These are phyloP conservation scores for Pichia cactophila DNA, from an alignment of 1,139 yeast species.

Conservation along the genomic window DNA sequence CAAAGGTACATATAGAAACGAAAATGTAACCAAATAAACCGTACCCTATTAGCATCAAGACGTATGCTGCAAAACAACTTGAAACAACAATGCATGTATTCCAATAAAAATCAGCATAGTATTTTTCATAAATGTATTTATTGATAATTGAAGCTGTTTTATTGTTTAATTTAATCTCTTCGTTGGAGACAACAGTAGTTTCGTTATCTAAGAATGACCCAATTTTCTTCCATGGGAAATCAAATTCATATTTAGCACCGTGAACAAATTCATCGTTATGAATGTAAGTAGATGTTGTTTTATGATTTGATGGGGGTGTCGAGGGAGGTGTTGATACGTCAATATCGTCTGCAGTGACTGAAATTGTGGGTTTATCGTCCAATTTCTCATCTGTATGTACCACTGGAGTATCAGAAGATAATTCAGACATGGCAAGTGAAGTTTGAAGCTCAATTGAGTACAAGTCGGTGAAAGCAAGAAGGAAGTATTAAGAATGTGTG, in stretches of 20 bases:
- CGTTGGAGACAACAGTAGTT: constrained; percentile 14
- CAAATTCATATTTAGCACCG: constrained; percentile 11
- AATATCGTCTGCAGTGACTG: not conserved
- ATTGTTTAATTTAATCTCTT: constrained; percentile 13
- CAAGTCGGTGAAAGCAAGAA: too few relatives aligned
- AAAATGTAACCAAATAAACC: constrained; percentile 51
- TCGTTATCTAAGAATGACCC: constrained; percentile 32
- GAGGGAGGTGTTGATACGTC: not conserved
- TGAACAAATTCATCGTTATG: constrained; percentile 10
- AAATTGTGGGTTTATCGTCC: not conserved
- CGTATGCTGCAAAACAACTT: constrained; percentile 67
- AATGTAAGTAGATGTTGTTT: constrained; percentile 5
- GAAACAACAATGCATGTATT: constrained; percentile 58
- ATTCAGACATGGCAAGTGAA: not conserved
- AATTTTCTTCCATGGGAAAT: constrained; percentile 36
- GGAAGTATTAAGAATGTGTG: not conserved
- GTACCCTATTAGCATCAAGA: constrained; percentile 46
- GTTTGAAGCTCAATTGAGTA: too few relatives aligned
- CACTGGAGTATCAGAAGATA: not conserved
- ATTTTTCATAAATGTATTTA: constrained; percentile 53
- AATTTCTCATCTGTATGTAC: not conserved
- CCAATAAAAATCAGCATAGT: constrained; percentile 67
- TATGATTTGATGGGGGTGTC: not conserved
- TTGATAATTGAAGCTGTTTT: constrained; percentile 33
- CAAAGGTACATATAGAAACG: constrained; percentile 52